These are phyloP conservation scores for Populus pruinosa DNA, from an alignment of 345 rosid species.

Conservation along the genomic window DNA sequence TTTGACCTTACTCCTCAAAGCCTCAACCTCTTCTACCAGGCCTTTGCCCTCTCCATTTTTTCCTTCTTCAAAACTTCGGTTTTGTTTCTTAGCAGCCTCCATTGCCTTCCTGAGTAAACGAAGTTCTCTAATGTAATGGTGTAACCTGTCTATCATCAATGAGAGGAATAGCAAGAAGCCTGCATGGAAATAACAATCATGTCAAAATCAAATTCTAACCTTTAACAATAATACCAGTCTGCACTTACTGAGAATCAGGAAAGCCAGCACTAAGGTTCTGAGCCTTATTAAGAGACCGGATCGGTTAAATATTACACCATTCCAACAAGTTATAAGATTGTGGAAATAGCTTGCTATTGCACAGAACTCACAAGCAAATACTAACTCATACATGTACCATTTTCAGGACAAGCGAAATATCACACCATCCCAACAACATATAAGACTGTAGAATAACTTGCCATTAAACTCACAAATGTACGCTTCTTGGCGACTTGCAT, in stretches of 20 bases:
- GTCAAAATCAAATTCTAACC: not conserved
- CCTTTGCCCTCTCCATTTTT: constrained; percentile 46
- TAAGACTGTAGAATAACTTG: too few relatives aligned
- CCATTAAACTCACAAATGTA: too few relatives aligned
- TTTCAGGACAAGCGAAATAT: not conserved
- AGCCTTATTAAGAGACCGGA: too few relatives aligned
- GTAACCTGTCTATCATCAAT: constrained; percentile 81
- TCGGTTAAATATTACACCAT: not conserved
- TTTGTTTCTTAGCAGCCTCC: constrained; percentile 74
- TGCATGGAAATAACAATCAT: constrained; percentile 20
- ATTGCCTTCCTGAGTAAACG: constrained; percentile 66
- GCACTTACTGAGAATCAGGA: not conserved
- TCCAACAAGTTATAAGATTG: not conserved
- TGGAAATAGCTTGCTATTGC: not conserved
- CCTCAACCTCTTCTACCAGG: constrained; percentile 44
- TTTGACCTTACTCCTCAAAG: constrained; percentile 42
- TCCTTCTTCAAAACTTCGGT: constrained; percentile 53
- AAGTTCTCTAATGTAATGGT: constrained; percentile 83
- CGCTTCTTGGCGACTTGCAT: not conserved
- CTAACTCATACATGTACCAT: not conserved
- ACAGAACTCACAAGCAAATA: not conserved
- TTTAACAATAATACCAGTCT: not conserved
- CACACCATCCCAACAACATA: too few relatives aligned
- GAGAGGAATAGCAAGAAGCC: constrained; percentile 76
- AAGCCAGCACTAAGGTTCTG: too few relatives aligned